Base-by-base conservation (phyloP, 345 rosid genomes). In the Streptanthus diversifolius region DNA sequence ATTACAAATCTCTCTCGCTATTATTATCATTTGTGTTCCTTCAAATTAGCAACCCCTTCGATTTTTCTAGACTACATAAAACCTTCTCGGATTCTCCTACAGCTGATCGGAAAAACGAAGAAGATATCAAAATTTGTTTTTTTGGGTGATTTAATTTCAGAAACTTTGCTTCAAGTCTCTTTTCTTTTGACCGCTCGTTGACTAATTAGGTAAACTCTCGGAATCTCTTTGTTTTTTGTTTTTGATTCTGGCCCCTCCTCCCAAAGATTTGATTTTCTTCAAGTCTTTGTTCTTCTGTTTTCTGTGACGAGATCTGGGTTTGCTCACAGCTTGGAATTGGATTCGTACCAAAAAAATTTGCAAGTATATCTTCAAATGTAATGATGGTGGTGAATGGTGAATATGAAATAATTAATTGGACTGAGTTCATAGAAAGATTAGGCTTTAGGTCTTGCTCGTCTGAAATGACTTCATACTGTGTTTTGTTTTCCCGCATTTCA, bases 81-180 rank as follows among this genome's bases (percentile, higher is more conserved):
- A 43, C 1, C 30, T 43, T 33, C 29, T 47, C 15, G 21, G 21
- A 3, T 14, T 24, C 24, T 24, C 1, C 11, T 36, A n/a, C 30
- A 27, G 8, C 43, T 17, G 73, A 68, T 68, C 64, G 63, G 27
- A 40, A 67, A 6, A 21, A 51, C 17, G 72, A 68, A 54, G 52
- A 68, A 40, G 30, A 40, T 27, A 7, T 29, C 40, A 24, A 67
- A 53, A 4, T 12, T 6, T 17, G 24, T 44, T 22, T 25, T 9
- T n/a, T n/a, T n/a, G n/a, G n/a, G n/a, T n/a, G n/a, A n/a, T n/a
- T 25, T 3, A 25, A 22, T 63, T 5, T 27, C 37, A 8, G 69
- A 2, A 41, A 44, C 15, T n/a, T n/a, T n/a, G n/a, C n/a, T n/a
- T n/a, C 60, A 53, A 63, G 57, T 73, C 59, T 48, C 33, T 41